Conservation (phyloP, 2,329 filamentous ascomycete species). For the Claviceps purpurea region DNA sequence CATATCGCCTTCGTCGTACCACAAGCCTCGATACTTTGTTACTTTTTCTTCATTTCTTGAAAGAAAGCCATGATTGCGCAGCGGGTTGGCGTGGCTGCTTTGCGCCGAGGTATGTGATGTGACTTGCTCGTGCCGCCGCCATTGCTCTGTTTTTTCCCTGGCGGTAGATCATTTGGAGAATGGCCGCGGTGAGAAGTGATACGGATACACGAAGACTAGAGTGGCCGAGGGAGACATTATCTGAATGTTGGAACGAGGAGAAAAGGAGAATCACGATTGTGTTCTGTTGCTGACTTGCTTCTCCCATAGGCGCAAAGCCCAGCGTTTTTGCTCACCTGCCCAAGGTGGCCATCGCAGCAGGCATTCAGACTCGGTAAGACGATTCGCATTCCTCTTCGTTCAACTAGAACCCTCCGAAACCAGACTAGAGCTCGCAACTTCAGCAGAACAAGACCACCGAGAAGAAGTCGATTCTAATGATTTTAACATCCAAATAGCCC, state of each 20-base stretch:
- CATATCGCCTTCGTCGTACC: background rate
- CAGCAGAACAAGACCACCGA: too few relatives aligned
- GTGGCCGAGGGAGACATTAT: background rate
- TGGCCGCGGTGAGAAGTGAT: too few relatives aligned
- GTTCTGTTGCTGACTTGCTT: conserved; percentile 1
- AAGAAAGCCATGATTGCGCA: conserved; percentile 36
- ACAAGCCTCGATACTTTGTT: background rate
- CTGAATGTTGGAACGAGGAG: background rate
- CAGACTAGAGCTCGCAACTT: too few relatives aligned
- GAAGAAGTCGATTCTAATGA: background rate
- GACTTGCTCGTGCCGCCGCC: background rate
- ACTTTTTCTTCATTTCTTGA: background rate
- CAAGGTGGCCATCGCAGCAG: conserved; percentile 29
- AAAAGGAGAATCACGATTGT: background rate
- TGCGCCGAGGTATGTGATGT: conserved; percentile 39
- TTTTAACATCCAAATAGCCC: conserved; percentile 18
- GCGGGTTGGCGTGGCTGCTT: conserved; percentile 43
- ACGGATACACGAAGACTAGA: too few relatives aligned
- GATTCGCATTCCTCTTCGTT: background rate
- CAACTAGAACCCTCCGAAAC: background rate
- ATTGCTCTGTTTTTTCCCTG: background rate
- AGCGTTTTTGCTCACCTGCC: conserved; percentile 28
- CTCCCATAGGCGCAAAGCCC: conserved; percentile 25
- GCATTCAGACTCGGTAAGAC: conserved; percentile 34
- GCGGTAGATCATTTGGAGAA: too few relatives aligned